Evolutionary conservation across 345 rosid genomes (phyloP).

Genomic region (Orychophragmus violaceus): DNA sequence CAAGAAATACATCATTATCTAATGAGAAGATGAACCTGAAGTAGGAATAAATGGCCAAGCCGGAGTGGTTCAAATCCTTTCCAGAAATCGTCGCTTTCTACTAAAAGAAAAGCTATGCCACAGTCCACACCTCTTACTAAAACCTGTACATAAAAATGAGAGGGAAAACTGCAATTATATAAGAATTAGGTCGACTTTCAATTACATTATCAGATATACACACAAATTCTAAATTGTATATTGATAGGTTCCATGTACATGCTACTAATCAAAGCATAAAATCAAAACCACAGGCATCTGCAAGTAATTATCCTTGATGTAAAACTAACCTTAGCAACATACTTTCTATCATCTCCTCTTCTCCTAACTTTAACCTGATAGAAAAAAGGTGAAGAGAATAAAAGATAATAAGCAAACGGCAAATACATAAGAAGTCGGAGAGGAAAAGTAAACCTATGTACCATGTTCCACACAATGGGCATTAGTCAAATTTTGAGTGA

Average conservation of each 20-base stretch:
- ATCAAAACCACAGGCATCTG: background rate
- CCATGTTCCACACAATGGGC: constrained; percentile 88
- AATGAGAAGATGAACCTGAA: constrained; percentile 53
- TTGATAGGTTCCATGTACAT: background rate
- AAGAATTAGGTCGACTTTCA: background rate
- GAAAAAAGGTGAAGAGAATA: background rate
- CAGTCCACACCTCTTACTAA: constrained; percentile 93
- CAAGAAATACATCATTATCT: background rate
- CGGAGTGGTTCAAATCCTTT: constrained; percentile 75
- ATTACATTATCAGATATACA: background rate
- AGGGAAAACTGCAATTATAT: constrained; percentile 21
- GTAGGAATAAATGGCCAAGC: constrained; percentile 73
- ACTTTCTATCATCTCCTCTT: constrained; percentile 94
- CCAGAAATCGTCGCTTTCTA: constrained; percentile 89
- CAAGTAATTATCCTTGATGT: background rate
- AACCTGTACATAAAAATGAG: constrained; percentile 48
- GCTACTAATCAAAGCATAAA: background rate
- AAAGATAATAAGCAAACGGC: background rate
- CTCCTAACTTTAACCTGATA: constrained; percentile 87
- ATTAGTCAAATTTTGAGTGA: too few relatives aligned
- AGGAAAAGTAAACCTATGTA: constrained; percentile 56
- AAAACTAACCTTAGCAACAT: constrained; percentile 73
- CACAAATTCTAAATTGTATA: background rate
- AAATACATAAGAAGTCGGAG: background rate
- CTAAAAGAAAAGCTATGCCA: constrained; percentile 94